Evolutionary conservation across 2,329 filamentous ascomycete species (phyloP), one percentile per base, ranked within the genome.

Genomic region (Colletotrichum euphorbiae): DNA sequence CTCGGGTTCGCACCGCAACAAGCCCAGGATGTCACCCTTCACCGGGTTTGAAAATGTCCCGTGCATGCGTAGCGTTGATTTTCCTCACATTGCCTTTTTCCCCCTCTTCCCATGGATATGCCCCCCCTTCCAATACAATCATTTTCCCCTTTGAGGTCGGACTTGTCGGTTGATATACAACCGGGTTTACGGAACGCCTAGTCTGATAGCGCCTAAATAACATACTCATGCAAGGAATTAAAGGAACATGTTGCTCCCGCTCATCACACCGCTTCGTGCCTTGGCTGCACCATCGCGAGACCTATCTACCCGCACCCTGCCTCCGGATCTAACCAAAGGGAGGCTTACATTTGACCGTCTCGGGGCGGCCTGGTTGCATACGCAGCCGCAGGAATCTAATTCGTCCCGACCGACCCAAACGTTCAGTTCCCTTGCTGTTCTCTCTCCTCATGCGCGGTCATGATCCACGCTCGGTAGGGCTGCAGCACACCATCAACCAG

Each of bases 401-500:
- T 69, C 62, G 67, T 55, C 28, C 40, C 36, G 13, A 17, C 24
- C n/a, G 56, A 62, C 43, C 67, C 62, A 28, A 36, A 15, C 31
- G 17, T 42, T 48, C 45, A 52, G 45, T 50, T 52, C 40, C 67
- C 63, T 60, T 55, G 55, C 57, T 38, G 46, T 40, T 57, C 42
- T 21, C 17, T 42, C 54, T 55, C 42, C 62, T 28, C 46, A 65
- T 40, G 54, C 54, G 21, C 17, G 43, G 54, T 55, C 54, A 50
- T 59, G 31, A 54, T 65, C 52, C 61, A 59, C 46, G 19, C 46
- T 59, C 65, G 46, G 61, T 59, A 69, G 56, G 67, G 67, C 67
- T 69, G 67, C 67, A 67, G 45, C 56, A 59, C 61, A 68, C 65
- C 65, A 54, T 68, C 61, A 64, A 68, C 54, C 36, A 21, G 61